Percentiles rank a stretch among this genome's conserved stretches.
Conservation (phyloP, 345 rosid genomes). For the Turnera subulata region DNA sequence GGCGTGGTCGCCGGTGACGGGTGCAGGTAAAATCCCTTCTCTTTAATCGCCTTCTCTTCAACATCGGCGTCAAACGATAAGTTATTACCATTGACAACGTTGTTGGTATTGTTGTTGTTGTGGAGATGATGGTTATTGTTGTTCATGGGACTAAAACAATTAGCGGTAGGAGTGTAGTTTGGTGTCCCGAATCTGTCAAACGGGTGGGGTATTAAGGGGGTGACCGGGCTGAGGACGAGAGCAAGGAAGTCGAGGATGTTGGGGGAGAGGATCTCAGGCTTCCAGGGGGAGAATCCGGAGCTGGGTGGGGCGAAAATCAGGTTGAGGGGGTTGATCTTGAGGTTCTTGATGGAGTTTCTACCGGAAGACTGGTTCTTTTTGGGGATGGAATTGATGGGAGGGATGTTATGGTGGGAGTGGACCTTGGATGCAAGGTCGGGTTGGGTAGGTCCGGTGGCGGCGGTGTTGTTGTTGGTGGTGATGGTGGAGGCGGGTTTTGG, state of each 20-base stretch:
- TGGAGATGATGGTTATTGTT: not conserved
- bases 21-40: conserved; percentile 83
- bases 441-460: conserved; percentile 11
- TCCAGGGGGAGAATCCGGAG: conserved; percentile 65
- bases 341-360: conserved; percentile 77
- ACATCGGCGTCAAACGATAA: conserved; percentile 27
- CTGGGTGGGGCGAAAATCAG: conserved; percentile 42
- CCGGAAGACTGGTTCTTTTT: conserved; percentile 71
- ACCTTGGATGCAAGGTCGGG: conserved; percentile 43
- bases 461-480: not conserved
- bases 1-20: conserved; percentile 88
- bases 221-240: conserved; percentile 81
- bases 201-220: conserved; percentile 90
- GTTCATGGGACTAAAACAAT: conserved; percentile 18
- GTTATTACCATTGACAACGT: not conserved
- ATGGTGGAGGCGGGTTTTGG: conserved; percentile 25
- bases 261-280: conserved; percentile 83
- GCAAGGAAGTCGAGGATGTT: conserved; percentile 88
- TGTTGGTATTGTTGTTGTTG: not conserved
- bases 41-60: conserved; percentile 83
- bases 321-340: conserved; percentile 76
- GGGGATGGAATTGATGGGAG: conserved; percentile 85
- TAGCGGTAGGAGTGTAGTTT: not conserved
- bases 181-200: conserved; percentile 61
- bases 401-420: conserved; percentile 48